A percentile compares a stretch with the other conserved stretches of the same genome.
Conservation (phyloP, 2,329 filamentous ascomycete genomes). For the Talaromyces albobiverticillius region DNA sequence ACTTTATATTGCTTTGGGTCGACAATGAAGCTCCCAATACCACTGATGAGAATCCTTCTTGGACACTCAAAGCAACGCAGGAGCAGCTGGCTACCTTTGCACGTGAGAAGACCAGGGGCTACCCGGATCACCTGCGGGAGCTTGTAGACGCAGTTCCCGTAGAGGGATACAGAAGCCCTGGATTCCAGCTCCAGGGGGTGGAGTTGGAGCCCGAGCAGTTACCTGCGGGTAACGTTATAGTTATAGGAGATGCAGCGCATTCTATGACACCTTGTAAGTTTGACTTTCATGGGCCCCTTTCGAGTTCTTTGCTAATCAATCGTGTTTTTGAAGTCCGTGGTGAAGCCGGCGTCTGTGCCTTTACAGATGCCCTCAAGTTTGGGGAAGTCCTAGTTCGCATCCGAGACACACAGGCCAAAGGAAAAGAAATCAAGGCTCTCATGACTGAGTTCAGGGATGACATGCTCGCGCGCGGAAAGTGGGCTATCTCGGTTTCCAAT, state of each 20-base stretch:
- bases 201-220: background rate
- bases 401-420: background rate
- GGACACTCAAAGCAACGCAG: background rate
- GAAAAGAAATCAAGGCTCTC: background rate
- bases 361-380: background rate
- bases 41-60: background rate
- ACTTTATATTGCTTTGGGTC: background rate
- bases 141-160: background rate
- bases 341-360: background rate
- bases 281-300: background rate
- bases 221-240: constrained; percentile 30
- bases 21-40: background rate
- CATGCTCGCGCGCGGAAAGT: background rate
- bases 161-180: background rate
- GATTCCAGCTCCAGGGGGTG: background rate
- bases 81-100: background rate
- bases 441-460: background rate
- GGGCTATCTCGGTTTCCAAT: background rate
- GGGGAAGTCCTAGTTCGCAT: background rate
- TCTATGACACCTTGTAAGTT: constrained; percentile 59
- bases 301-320: too few species aligned
- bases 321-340: background rate
- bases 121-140: background rate
- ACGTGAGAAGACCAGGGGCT: background rate
- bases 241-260: constrained; percentile 57